phyloP scores from a whole-genome alignment of 768 basidiomycete genomes.

The Phallus indusiatus region DNA sequence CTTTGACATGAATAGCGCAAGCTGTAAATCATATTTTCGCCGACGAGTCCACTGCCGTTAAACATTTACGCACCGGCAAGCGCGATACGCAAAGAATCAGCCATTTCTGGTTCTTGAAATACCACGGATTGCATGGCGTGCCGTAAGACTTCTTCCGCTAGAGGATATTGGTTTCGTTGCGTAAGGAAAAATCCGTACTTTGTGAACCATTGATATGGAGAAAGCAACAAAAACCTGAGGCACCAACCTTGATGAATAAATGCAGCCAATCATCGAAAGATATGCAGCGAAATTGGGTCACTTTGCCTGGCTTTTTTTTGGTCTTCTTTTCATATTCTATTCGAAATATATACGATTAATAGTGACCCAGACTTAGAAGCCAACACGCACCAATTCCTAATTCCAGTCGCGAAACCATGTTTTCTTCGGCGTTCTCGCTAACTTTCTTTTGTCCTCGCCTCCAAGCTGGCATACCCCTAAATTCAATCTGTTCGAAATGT shows the following conservation, averaged over 20 bases:
- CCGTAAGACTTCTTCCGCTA: constrained; percentile 65
- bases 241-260: constrained; percentile 72
- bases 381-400: constrained; percentile 51
- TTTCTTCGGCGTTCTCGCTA: constrained; percentile 53
- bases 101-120: constrained; percentile 50
- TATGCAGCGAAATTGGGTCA: constrained; percentile 72
- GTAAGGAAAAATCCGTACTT: constrained; percentile 74
- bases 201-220: background rate
- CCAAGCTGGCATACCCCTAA: constrained; percentile 56
- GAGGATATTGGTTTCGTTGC: constrained; percentile 47
- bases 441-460: constrained; percentile 21
- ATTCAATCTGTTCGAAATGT: constrained; percentile 19
- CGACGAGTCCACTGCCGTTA: too few species aligned
- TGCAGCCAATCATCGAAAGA: constrained; percentile 78
- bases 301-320: constrained; percentile 30
- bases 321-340: constrained; percentile 53
- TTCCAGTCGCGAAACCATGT: constrained; percentile 69
- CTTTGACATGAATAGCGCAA: constrained; percentile 53
- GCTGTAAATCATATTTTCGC: constrained; percentile 35
- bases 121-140: constrained; percentile 70
- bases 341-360: background rate
- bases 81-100: constrained; percentile 67
- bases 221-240: background rate
- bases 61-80: constrained; percentile 51
- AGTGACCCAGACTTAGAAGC: background rate